phyloP scores from a whole-genome alignment of 352 stramenopile species.

The Peronosclerospora sorghi region DNA sequence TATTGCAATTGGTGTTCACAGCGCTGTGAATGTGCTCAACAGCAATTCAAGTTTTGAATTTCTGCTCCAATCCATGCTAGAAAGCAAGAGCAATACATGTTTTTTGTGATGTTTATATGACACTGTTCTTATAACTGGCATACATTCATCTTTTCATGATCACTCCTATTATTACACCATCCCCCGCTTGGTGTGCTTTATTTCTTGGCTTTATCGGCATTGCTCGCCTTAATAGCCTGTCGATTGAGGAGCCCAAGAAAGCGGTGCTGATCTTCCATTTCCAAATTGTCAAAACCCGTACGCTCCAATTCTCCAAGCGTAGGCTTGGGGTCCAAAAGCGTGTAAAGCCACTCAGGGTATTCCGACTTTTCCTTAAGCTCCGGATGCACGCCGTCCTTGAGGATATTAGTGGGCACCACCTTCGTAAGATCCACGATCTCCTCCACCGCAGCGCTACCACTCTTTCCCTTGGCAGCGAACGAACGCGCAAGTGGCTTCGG shows the following conservation, averaged over 20 bases:
- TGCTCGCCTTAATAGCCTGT: conserved; percentile 57
- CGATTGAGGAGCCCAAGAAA: conserved; percentile 69
- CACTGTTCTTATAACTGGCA: no score
- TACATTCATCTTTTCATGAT: no score
- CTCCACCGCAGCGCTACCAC: conserved; percentile 35
- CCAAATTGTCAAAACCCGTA: conserved; percentile 66
- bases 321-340: conserved; percentile 56
- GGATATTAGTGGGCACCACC: conserved; percentile 77
- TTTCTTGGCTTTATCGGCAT: conserved; percentile 81
- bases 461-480: conserved; percentile 63
- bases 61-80: no score
- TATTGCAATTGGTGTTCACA: no score
- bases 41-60: no score
- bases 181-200: conserved; percentile 21
- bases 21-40: no score
- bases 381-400: conserved; percentile 74
- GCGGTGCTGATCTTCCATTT: conserved; percentile 67
- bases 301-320: conserved; percentile 73
- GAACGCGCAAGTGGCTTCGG: conserved; percentile 29
- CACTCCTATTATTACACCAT: conserved; percentile 3
- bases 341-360: conserved; percentile 81
- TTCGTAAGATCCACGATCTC: conserved; percentile 66
- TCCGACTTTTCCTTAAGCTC: conserved; percentile 70
- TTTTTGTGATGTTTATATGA: no score
- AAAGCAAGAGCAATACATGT: no score